Evolutionary conservation across 352 stramenopile genomes (phyloP).

Genomic region (Globisporangium takayamanum): DNA sequence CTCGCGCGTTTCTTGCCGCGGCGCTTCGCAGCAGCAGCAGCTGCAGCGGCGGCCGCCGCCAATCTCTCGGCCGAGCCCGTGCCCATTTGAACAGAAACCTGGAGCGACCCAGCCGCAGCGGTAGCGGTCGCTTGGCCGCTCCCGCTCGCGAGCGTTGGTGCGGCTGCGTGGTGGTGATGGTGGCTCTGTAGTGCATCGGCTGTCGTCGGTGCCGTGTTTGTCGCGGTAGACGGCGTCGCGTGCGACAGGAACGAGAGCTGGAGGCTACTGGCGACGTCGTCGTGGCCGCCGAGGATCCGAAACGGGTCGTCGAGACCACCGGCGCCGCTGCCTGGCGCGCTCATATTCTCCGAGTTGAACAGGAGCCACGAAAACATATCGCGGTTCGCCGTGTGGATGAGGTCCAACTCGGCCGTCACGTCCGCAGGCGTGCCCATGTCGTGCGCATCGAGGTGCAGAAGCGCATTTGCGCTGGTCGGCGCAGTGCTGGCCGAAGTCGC

Average conservation of each 20-base stretch:
- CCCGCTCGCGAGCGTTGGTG: neutral
- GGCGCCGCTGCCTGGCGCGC: conserved; percentile 23
- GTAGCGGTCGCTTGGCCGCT: conserved; percentile 13
- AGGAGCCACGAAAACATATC: conserved; percentile 85
- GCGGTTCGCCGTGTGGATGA: conserved; percentile 60
- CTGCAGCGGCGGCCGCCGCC: conserved; percentile 6
- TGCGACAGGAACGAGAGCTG: conserved; percentile 27
- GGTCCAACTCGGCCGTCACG: conserved; percentile 48
- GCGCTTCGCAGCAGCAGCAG: conserved; percentile 20
- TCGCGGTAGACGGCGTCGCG: conserved; percentile 4
- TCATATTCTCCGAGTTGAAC: conserved; percentile 84
- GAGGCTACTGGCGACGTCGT: conserved; percentile 24
- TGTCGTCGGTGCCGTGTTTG: conserved; percentile 8
- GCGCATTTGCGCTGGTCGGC: conserved; percentile 3
- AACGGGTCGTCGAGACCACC: conserved; percentile 50
- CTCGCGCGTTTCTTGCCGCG: conserved; percentile 52
- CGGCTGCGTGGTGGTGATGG: neutral
- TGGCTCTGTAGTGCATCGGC: conserved; percentile 7
- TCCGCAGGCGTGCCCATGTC: conserved; percentile 23
- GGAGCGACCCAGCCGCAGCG: conserved; percentile 9
- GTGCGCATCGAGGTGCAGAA: conserved; percentile 13
- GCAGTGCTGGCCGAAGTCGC: neutral
- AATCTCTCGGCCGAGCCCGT: conserved; percentile 7
- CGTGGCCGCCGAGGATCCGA: conserved; percentile 37
- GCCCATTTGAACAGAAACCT: conserved; percentile 13